A percentile compares a stretch with the other conserved stretches of the same genome.
These are phyloP conservation scores for Nakazawaea anatomiae DNA, from an alignment of 805 yeast genomes.

Conservation along the genomic window DNA sequence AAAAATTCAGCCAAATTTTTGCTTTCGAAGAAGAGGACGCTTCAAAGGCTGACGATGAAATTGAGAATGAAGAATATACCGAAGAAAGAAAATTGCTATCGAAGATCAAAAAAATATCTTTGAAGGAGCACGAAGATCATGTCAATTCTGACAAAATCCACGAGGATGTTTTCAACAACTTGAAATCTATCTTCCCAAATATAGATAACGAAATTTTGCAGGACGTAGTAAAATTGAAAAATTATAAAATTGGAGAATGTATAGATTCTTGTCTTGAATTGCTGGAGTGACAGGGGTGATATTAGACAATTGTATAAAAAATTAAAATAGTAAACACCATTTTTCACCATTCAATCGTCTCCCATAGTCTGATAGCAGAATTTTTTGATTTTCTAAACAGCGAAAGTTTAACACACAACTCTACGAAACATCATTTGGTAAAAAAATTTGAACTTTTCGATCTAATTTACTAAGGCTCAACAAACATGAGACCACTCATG, in stretches of 20 bases:
- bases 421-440: too few relatives aligned
- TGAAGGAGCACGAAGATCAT: constrained; percentile 24
- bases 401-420: too few relatives aligned
- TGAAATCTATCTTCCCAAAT: constrained; percentile 69
- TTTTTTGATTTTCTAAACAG: too few relatives aligned
- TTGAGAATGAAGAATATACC: background rate
- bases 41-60: background rate
- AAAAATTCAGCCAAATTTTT: constrained; percentile 23
- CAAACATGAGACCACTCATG: constrained; percentile 17
- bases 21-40: background rate
- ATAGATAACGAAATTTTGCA: constrained; percentile 62
- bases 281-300: constrained; percentile 7
- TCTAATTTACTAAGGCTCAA: background rate
- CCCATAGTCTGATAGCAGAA: too few relatives aligned
- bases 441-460: too few relatives aligned
- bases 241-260: constrained; percentile 63
- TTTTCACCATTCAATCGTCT: too few relatives aligned
- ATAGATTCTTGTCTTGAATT: constrained; percentile 55
- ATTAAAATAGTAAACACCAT: too few relatives aligned
- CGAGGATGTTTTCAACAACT: constrained; percentile 38
- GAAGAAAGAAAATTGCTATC: background rate
- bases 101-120: constrained; percentile 22
- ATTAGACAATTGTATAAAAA: background rate
- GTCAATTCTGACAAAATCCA: constrained; percentile 36
- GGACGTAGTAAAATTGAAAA: constrained; percentile 64